phyloP scores from a whole-genome alignment of 768 basidiomycete genomes.

The Lentinula aciculospora region DNA sequence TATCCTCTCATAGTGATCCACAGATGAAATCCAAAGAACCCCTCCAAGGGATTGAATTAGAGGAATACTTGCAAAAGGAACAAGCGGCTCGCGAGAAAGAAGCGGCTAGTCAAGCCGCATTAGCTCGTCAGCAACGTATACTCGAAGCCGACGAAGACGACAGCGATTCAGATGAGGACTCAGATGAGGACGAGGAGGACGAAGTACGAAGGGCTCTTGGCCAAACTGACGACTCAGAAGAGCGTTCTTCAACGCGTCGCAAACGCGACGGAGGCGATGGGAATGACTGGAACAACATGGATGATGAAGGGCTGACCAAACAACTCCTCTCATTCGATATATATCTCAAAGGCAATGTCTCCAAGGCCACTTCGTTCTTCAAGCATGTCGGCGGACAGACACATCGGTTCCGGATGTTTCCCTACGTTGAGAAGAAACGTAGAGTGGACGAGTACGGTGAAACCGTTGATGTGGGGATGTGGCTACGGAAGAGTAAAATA shows the following conservation, averaged over 20 bases:
- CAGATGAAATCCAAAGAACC: slow-evolving; percentile 89
- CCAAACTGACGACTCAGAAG: slow-evolving; percentile 32
- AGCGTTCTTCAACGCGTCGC: slow-evolving; percentile 29
- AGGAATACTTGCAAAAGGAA: slow-evolving; percentile 72
- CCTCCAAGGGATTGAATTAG: slow-evolving; percentile 83
- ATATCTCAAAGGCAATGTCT: slow-evolving; percentile 94
- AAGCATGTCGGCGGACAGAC: slow-evolving; percentile 65
- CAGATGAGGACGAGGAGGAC: slow-evolving; percentile 60
- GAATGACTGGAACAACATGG: slow-evolving; percentile 66
- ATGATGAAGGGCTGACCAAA: slow-evolving; percentile 69
- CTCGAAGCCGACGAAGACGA: slow-evolving; percentile 94
- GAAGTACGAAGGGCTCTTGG: slow-evolving; percentile 52
- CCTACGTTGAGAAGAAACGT: slow-evolving; percentile 88
- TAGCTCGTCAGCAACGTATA: slow-evolving; percentile 80
- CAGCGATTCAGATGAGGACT: slow-evolving; percentile 68
- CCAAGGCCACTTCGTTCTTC: slow-evolving; percentile 82
- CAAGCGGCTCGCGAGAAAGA: slow-evolving; percentile 75
- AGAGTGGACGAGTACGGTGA: slow-evolving; percentile 96
- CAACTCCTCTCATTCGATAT: slow-evolving; percentile 90
- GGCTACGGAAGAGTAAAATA: slow-evolving; percentile 87
- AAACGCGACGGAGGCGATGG: slow-evolving; percentile 44
- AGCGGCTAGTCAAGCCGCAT: slow-evolving; percentile 78
- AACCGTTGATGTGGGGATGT: slow-evolving; percentile 91
- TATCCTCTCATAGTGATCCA: slow-evolving; percentile 5
- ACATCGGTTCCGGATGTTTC: slow-evolving; percentile 94